Conservation (phyloP, 2,329 filamentous ascomycete species). For the Claviceps digitariae region DNA sequence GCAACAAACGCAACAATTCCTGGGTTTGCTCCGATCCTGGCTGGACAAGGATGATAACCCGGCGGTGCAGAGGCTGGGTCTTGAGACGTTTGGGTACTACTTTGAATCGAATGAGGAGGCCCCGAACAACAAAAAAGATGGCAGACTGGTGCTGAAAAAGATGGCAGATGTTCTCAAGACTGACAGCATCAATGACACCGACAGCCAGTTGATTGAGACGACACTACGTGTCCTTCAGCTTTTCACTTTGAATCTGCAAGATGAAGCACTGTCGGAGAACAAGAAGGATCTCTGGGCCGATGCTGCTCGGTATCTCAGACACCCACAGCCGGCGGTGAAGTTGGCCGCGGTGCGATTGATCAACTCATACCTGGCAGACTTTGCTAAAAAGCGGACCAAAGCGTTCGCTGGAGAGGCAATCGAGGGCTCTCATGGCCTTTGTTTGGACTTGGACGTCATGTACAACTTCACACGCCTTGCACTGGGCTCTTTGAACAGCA, state of each 20-base stretch:
- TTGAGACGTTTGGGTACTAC: slow-evolving; percentile 74
- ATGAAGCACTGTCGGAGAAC: slow-evolving; percentile 45
- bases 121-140: slow-evolving; percentile 51
- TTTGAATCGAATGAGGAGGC: slow-evolving; percentile 54
- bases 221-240: slow-evolving; percentile 56
- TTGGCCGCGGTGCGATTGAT: slow-evolving; percentile 61
- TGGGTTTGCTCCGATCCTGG: slow-evolving; percentile 62
- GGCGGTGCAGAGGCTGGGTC: slow-evolving; percentile 55
- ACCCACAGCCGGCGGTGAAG: slow-evolving; percentile 62
- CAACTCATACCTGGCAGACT: slow-evolving; percentile 66
- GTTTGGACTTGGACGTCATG: slow-evolving; percentile 52
- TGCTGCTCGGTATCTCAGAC: slow-evolving; percentile 55
- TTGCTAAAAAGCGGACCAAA: slow-evolving; percentile 48
- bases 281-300: slow-evolving; percentile 57
- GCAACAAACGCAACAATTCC: slow-evolving; percentile 56
- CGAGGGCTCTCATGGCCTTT: slow-evolving; percentile 55
- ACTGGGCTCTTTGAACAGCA: slow-evolving; percentile 44
- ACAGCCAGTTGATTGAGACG: slow-evolving; percentile 63
- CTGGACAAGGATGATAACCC: slow-evolving; percentile 59
- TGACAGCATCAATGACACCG: slow-evolving; percentile 36
- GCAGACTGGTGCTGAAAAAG: slow-evolving; percentile 45
- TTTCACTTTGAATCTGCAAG: slow-evolving; percentile 53
- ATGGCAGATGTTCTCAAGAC: slow-evolving; percentile 39
- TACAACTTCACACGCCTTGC: slow-evolving; percentile 38
- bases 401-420: slow-evolving; percentile 41